Evolutionary conservation across 2,329 filamentous ascomycete species (phyloP).

Genomic region (Neonectria coccinea): DNA sequence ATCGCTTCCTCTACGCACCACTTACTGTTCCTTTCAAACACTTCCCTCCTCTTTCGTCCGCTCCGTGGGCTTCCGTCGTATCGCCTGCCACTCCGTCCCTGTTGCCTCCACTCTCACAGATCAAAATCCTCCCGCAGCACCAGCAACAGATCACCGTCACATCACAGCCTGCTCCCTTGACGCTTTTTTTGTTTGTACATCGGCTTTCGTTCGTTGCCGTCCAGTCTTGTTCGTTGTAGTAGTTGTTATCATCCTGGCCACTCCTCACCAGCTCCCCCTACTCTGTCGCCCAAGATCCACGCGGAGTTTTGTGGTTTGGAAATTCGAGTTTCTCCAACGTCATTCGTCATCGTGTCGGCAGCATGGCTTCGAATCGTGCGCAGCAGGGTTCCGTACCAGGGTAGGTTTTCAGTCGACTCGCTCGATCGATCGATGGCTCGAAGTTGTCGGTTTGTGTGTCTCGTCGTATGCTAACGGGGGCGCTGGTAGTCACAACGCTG

Average conservation of each 20-base stretch:
- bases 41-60: background rate
- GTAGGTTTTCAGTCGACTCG: conserved; percentile 8
- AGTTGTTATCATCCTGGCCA: background rate
- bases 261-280: background rate
- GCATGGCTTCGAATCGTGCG: conserved; percentile 17
- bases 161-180: background rate
- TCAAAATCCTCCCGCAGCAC: background rate
- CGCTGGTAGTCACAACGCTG: background rate
- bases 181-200: background rate
- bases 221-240: background rate
- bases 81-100: background rate
- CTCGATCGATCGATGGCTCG: background rate
- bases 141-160: background rate
- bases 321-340: background rate
- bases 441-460: background rate
- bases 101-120: background rate
- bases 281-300: background rate
- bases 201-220: background rate
- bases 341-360: conserved; percentile 3
- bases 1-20: background rate
- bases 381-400: conserved; percentile 19
- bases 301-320: background rate
- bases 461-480: conserved; percentile 11
- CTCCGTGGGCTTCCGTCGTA: background rate
- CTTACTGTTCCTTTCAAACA: background rate